These are phyloP conservation scores for Iberis pinnata DNA, from an alignment of 345 rosid genomes.

Conservation along the genomic window DNA sequence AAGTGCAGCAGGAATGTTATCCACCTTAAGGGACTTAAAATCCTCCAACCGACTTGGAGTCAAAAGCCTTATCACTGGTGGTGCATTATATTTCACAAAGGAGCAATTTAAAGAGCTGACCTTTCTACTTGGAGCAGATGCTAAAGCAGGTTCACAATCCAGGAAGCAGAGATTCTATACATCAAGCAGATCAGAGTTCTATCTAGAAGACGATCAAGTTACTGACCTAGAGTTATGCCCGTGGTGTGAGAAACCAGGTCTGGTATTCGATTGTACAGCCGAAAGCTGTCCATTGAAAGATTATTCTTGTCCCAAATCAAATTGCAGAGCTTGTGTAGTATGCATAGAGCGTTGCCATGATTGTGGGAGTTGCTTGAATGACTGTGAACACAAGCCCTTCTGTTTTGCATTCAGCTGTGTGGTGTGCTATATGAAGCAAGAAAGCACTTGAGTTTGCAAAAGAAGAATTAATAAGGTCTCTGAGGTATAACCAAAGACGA, in stretches of 20 bases:
- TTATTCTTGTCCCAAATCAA: constrained; percentile 15
- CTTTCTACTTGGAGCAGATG: constrained; percentile 24
- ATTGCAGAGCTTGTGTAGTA: constrained; percentile 32
- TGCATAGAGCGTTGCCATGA: constrained; percentile 29
- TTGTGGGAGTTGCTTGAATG: constrained; percentile 31
- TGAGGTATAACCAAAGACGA: neutral
- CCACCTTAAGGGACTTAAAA: constrained; percentile 21
- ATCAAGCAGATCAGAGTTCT: constrained; percentile 5
- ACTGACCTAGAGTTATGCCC: constrained; percentile 32
- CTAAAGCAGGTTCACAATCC: neutral
- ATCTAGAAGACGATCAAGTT: constrained; percentile 14
- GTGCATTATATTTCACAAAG: constrained; percentile 22
- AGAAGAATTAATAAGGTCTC: neutral
- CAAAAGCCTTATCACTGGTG: constrained; percentile 22
- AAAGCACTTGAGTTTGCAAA: neutral
- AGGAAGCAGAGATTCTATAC: constrained; percentile 16
- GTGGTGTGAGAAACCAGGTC: constrained; percentile 25
- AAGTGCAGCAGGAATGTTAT: constrained; percentile 26
- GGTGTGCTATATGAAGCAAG: constrained; percentile 17
- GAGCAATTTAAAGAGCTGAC: constrained; percentile 28
- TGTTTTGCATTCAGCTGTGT: constrained; percentile 23
- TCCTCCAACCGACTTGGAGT: constrained; percentile 16
- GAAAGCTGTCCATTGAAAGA: constrained; percentile 17
- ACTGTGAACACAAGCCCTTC: constrained; percentile 21
- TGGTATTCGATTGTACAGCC: constrained; percentile 30